Percentiles rank a stretch among this genome's conserved stretches.
Conservation (phyloP, 2,329 filamentous ascomycete genomes). For the Alternaria sp. region DNA sequence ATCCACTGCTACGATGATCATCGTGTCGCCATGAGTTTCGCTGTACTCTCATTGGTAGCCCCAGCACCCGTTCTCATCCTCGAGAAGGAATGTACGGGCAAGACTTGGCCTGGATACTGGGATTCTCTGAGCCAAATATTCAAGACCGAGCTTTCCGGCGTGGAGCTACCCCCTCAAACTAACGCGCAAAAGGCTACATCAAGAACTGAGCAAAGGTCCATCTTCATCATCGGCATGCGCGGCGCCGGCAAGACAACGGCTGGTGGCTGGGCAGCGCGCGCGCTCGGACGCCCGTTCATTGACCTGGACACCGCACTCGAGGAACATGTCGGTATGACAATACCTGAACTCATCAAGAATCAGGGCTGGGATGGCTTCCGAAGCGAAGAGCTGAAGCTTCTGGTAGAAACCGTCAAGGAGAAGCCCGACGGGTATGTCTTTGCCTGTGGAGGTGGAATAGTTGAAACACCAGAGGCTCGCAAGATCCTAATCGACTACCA, state of each 20-base stretch:
- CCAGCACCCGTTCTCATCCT: constrained; percentile 77
- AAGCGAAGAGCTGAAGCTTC: constrained; percentile 75
- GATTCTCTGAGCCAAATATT: constrained; percentile 84
- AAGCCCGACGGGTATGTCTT: constrained; percentile 81
- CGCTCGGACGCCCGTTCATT: constrained; percentile 78
- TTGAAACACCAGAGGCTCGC: constrained; percentile 83
- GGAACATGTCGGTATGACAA: constrained; percentile 73
- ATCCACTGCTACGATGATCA: constrained; percentile 97
- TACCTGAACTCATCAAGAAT: constrained; percentile 83
- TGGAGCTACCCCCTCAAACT: constrained; percentile 61
- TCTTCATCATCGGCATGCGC: constrained; percentile 97
- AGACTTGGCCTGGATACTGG: constrained; percentile 99
- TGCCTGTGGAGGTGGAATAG: constrained; percentile 91
- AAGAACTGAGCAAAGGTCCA: constrained; percentile 65
- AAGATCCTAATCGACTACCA: constrained; percentile 77
- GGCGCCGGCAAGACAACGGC: constrained; percentile 96
- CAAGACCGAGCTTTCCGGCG: constrained; percentile 76
- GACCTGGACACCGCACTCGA: constrained; percentile 93
- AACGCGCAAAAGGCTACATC: constrained; percentile 41
- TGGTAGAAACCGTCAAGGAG: constrained; percentile 77
- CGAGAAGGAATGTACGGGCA: constrained; percentile 91
- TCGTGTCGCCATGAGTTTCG: constrained; percentile 98
- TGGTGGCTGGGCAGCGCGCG: constrained; percentile 81
- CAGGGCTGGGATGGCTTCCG: constrained; percentile 91
- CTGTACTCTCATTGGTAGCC: constrained; percentile 78